Percentiles rank a stretch among this genome's conserved stretches.
Conservation (phyloP, 2,329 filamentous ascomycete genomes). For the Cladophialophora psammophila region DNA sequence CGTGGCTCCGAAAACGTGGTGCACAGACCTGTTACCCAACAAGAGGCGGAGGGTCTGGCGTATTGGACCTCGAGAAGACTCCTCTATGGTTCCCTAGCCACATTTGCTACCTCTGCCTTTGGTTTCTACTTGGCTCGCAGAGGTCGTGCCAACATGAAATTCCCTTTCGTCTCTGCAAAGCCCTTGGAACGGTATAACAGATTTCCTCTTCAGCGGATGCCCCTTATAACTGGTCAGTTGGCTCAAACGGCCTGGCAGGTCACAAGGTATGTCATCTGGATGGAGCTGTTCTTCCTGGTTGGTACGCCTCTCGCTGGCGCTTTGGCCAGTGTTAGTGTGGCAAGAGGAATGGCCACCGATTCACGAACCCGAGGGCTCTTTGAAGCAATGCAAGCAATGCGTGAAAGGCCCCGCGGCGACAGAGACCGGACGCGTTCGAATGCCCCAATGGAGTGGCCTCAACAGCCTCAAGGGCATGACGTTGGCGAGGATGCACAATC, state of each 20-base stretch:
- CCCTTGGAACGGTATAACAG: constrained; percentile 36
- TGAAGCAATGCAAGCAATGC: constrained; percentile 13
- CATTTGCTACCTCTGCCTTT: constrained; percentile 13
- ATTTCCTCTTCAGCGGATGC: constrained; percentile 33
- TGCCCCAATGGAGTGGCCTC: not conserved
- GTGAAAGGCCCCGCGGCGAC: constrained; percentile 20
- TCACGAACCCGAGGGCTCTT: constrained; percentile 35
- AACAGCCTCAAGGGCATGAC: not conserved
- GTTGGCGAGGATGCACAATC: constrained; percentile 14
- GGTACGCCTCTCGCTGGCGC: constrained; percentile 29
- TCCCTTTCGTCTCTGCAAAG: constrained; percentile 38
- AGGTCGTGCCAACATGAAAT: constrained; percentile 38
- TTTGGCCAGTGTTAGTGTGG: constrained; percentile 26
- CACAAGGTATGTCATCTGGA: constrained; percentile 35
- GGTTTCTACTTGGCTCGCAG: constrained; percentile 29
- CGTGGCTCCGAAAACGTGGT: constrained; percentile 34
- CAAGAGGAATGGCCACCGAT: constrained; percentile 33
- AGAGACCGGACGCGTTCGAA: not conserved
- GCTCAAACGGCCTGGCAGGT: constrained; percentile 39
- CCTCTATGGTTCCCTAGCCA: constrained; percentile 29
- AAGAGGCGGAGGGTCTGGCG: constrained; percentile 38
- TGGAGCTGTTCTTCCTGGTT: constrained; percentile 26
- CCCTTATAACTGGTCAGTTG: constrained; percentile 32
- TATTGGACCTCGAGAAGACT: constrained; percentile 32
- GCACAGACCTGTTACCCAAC: constrained; percentile 32